phyloP scores from a whole-genome alignment of 148 eudicot species.

The Fallopia convolvulus region DNA sequence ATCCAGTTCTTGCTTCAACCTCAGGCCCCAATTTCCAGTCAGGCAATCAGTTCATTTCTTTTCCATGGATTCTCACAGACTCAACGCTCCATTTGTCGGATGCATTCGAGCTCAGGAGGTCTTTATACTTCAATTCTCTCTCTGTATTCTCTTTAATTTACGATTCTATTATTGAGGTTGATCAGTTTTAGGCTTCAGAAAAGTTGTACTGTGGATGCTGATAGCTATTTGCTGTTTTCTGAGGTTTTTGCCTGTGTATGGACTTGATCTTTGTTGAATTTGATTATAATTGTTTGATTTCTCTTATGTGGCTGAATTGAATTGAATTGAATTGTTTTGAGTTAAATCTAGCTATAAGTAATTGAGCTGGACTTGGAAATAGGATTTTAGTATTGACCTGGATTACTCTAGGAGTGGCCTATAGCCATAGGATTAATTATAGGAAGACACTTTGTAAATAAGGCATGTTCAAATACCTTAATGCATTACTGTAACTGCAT shows the following conservation, averaged over 20 bases:
- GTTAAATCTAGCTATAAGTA: background rate
- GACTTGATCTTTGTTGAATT: background rate
- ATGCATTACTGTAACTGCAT: background rate
- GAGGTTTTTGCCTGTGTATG: background rate
- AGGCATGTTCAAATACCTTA: background rate
- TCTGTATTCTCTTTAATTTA: background rate
- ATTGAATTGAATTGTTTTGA: background rate
- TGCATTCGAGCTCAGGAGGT: constrained; percentile 60
- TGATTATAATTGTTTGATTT: background rate
- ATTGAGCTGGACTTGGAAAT: background rate
- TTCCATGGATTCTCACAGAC: constrained; percentile 20
- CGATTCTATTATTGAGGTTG: background rate
- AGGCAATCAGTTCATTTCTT: constrained; percentile 10
- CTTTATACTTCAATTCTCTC: background rate
- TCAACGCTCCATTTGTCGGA: constrained; percentile 7
- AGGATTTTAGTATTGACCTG: background rate
- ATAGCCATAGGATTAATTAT: background rate
- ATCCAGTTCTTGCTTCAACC: constrained; percentile 10
- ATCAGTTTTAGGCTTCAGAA: background rate
- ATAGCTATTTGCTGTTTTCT: background rate
- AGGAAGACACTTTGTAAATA: background rate
- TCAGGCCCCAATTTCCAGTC: constrained; percentile 11
- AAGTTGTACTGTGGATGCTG: background rate
- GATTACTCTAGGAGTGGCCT: background rate
- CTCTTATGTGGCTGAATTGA: background rate